A percentile compares a stretch with the other conserved stretches of the same genome.
Evolutionary conservation across 192 early-diverging fungal species (phyloP).

Genomic region (Coemansia sp.): DNA sequence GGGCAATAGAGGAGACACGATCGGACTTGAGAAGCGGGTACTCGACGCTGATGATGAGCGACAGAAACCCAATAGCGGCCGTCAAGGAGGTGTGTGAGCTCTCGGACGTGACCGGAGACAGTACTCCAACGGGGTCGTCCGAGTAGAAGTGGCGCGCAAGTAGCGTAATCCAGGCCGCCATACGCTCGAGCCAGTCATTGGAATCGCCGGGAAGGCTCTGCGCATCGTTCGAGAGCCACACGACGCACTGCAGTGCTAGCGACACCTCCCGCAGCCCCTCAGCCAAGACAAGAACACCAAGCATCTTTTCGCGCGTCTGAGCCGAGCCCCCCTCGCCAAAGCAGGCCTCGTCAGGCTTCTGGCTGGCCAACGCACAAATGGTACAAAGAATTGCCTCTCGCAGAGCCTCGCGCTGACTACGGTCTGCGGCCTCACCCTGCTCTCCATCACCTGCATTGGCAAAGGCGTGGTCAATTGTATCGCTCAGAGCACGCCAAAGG

Average conservation of each 20-base stretch:
- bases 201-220: slow-evolving; percentile 14
- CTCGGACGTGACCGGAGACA: slow-evolving; percentile 3
- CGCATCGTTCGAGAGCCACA: slow-evolving; percentile 35
- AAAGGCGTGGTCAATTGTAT: slow-evolving; percentile 33
- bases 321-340: slow-evolving; percentile 11
- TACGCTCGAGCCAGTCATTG: slow-evolving; percentile 28
- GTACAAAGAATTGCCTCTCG: slow-evolving; percentile 24
- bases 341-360: slow-evolving; percentile 2
- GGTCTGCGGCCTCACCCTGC: neutral
- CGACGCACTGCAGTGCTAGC: slow-evolving; percentile 22
- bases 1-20: slow-evolving; percentile 4
- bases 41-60: slow-evolving; percentile 26
- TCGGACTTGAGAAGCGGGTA: slow-evolving; percentile 39
- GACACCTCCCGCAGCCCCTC: slow-evolving; percentile 32
- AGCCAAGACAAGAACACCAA: slow-evolving; percentile 15
- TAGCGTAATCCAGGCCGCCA: slow-evolving; percentile 21
- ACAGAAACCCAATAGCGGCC: slow-evolving; percentile 30
- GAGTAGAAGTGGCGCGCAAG: slow-evolving; percentile 30
- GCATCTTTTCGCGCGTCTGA: slow-evolving; percentile 28
- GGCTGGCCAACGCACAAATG: slow-evolving; percentile 25
- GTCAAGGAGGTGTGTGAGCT: slow-evolving; percentile 16
- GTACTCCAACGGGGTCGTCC: neutral
- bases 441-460: neutral
- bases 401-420: neutral
- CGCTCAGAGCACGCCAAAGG: slow-evolving; percentile 31